Conservation (phyloP, 2,329 filamentous ascomycete species). For the Colletotrichum lupini region DNA sequence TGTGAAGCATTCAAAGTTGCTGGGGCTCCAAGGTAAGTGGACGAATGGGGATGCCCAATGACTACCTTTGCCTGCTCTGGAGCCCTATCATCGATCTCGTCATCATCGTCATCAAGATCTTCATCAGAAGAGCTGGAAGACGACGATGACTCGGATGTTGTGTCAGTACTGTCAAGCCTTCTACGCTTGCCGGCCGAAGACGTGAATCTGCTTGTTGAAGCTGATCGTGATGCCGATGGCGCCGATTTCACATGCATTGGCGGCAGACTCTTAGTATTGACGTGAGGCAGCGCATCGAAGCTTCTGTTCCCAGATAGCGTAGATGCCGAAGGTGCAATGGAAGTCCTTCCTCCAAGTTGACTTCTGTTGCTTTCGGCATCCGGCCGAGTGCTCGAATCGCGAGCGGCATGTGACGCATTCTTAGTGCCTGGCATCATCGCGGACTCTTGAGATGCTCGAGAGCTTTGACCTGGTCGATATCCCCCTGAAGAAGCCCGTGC, state of each 20-base stretch:
- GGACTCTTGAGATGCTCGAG: background rate
- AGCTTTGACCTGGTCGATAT: background rate
- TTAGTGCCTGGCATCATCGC: background rate
- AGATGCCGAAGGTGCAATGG: background rate
- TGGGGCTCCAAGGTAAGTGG: background rate
- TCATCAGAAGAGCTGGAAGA: background rate
- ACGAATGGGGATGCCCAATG: background rate
- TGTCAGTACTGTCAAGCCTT: background rate
- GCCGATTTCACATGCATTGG: constrained; percentile 8
- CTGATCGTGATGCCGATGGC: constrained; percentile 2
- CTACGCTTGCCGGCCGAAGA: constrained; percentile 1
- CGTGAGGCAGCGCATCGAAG: constrained; percentile 2
- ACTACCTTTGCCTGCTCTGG: background rate
- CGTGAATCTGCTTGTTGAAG: background rate
- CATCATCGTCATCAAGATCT: background rate
- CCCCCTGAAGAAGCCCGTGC: background rate
- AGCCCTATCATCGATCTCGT: background rate
- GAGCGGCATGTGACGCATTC: background rate
- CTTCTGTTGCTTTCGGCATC: background rate
- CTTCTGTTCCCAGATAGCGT: background rate
- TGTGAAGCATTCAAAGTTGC: background rate
- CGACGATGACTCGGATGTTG: background rate
- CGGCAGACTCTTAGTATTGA: constrained; percentile 1
- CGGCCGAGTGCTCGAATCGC: background rate
- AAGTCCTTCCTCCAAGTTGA: background rate